phyloP scores from a whole-genome alignment of 768 basidiomycete genomes.

The Calocera cornea region DNA sequence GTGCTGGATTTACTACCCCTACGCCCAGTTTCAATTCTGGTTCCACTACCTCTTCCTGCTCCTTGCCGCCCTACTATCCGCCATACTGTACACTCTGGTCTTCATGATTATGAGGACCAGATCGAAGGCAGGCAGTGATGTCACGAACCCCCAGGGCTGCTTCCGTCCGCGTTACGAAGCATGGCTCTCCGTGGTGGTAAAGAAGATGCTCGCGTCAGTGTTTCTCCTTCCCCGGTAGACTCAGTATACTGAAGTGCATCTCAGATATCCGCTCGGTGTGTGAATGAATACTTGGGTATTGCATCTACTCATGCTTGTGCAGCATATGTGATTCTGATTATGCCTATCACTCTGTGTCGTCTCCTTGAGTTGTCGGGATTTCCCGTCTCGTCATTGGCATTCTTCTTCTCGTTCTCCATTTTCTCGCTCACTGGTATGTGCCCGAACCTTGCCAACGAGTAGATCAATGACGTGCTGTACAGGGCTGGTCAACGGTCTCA shows the following conservation, averaged over 20 bases:
- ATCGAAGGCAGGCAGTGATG: conserved; percentile 36
- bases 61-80: conserved; percentile 41
- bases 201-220: conserved; percentile 47
- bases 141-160: conserved; percentile 37
- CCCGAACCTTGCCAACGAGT: not conserved
- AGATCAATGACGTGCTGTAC: conserved; percentile 5
- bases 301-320: conserved; percentile 8
- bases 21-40: not conserved
- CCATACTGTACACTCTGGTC: conserved; percentile 43
- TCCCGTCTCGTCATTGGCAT: conserved; percentile 32
- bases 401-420: conserved; percentile 39
- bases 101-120: conserved; percentile 51
- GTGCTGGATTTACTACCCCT: conserved; percentile 21
- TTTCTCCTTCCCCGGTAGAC: conserved; percentile 30
- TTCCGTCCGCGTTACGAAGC: conserved; percentile 33
- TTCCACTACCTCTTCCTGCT: conserved; percentile 27
- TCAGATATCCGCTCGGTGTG: conserved; percentile 47
- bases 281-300: conserved; percentile 14
- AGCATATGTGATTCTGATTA: conserved; percentile 48
- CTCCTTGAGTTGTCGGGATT: conserved; percentile 38
- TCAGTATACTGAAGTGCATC: conserved; percentile 57
- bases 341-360: conserved; percentile 44
- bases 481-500: conserved; percentile 52
- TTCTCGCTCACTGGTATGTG: conserved; percentile 44
- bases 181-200: conserved; percentile 27